Percentiles rank a stretch among this genome's conserved stretches.
Conservation (phyloP, 148 eudicot species). For the Selenicereus undatus region DNA sequence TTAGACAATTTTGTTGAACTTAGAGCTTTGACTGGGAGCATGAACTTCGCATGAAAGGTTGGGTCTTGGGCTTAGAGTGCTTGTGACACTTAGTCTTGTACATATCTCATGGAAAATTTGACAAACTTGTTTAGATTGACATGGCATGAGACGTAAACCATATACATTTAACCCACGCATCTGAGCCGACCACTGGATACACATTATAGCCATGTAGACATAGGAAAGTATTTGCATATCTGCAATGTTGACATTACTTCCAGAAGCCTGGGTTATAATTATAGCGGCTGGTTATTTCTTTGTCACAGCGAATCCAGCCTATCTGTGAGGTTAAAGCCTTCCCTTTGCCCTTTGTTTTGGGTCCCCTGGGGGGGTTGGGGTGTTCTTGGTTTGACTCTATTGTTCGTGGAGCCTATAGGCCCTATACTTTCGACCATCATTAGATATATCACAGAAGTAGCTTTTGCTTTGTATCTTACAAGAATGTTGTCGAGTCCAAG, state of each 20-base stretch:
- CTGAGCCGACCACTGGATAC: background rate
- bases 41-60: background rate
- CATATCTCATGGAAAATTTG: background rate
- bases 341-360: background rate
- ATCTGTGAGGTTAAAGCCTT: background rate
- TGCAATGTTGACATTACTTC: background rate
- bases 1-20: background rate
- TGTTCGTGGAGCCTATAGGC: too few relatives aligned
- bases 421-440: too few relatives aligned
- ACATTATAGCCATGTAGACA: background rate
- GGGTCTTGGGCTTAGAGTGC: background rate
- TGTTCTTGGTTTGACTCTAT: too few relatives aligned
- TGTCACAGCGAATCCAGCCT: background rate
- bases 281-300: background rate
- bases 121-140: background rate
- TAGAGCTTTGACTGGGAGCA: background rate
- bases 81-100: background rate
- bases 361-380: too few relatives aligned
- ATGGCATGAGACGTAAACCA: background rate
- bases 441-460: too few relatives aligned
- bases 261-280: background rate
- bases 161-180: background rate
- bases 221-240: background rate
- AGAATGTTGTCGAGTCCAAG: background rate
- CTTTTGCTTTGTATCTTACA: background rate